Conservation (phyloP, 2,329 filamentous ascomycete species). For the Macroventuria anomochaeta region DNA sequence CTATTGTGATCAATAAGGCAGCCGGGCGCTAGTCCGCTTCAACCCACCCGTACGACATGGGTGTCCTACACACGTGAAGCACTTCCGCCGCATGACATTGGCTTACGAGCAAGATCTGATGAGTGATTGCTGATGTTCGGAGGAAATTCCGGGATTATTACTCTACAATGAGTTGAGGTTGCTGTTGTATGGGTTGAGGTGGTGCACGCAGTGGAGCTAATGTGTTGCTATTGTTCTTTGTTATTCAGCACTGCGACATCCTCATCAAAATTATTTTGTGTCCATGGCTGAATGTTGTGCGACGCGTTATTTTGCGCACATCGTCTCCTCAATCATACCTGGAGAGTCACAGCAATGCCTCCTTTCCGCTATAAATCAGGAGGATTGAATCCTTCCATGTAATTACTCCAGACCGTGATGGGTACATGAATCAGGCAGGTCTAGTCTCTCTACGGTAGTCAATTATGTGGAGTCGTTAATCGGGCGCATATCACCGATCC, state of each 20-base stretch:
- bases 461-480: not conserved
- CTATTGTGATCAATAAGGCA: slow-evolving; percentile 18
- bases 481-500: slow-evolving; percentile 1
- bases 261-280: not conserved
- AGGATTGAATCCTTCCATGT: not conserved
- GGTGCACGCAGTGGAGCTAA: not conserved
- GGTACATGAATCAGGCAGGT: slow-evolving; percentile 10
- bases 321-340: not conserved
- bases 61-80: not conserved
- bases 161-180: not conserved
- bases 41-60: not conserved
- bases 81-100: too few species aligned
- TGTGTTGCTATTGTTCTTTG: slow-evolving; percentile 13
- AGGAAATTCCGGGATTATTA: not conserved
- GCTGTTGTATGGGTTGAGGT: not conserved
- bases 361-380: slow-evolving; percentile 3
- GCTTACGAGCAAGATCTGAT: too few species aligned
- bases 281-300: not conserved
- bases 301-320: not conserved
- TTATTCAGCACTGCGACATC: not conserved
- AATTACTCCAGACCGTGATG: too few species aligned
- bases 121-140: not conserved
- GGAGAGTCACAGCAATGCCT: not conserved
- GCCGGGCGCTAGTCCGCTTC: slow-evolving; percentile 1
- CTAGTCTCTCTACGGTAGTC: not conserved